Evolutionary conservation across 805 yeast genomes (phyloP).

Genomic region (Pichia cabralensis): DNA sequence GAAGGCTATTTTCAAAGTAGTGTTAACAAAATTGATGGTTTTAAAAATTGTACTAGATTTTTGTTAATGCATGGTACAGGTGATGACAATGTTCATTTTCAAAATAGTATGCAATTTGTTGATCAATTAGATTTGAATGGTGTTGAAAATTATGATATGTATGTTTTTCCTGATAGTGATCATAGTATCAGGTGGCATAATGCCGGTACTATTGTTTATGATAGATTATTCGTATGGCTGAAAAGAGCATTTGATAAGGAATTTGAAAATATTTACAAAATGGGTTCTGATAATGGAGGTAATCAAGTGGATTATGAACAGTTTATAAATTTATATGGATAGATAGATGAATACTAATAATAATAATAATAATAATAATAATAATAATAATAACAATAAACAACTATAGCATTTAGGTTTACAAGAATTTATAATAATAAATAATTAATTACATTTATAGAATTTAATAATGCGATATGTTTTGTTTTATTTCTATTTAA

Average conservation of each 20-base stretch:
- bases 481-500: no score
- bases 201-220: conserved; percentile 60
- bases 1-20: conserved; percentile 52
- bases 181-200: conserved; percentile 67
- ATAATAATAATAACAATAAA: no score
- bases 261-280: conserved; percentile 20
- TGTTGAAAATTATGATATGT: conserved; percentile 76
- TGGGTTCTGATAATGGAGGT: not conserved
- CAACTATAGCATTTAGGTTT: no score
- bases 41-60: conserved; percentile 55
- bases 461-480: no score
- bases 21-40: conserved; percentile 47
- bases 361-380: not conserved
- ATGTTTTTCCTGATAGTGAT: conserved; percentile 74
- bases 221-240: conserved; percentile 58
- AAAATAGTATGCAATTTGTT: conserved; percentile 68
- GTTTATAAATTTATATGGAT: conserved; percentile 18
- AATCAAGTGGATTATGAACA: not conserved
- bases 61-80: conserved; percentile 93
- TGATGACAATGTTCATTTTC: conserved; percentile 95
- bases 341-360: not conserved
- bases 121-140: conserved; percentile 64
- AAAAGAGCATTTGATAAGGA: conserved; percentile 46
- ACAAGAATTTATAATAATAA: no score
- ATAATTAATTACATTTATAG: no score